Percentiles rank a stretch among this genome's conserved stretches.
phyloP scores from a whole-genome alignment of 495 filamentous ascomycete species.

The Patellaria atrata region DNA sequence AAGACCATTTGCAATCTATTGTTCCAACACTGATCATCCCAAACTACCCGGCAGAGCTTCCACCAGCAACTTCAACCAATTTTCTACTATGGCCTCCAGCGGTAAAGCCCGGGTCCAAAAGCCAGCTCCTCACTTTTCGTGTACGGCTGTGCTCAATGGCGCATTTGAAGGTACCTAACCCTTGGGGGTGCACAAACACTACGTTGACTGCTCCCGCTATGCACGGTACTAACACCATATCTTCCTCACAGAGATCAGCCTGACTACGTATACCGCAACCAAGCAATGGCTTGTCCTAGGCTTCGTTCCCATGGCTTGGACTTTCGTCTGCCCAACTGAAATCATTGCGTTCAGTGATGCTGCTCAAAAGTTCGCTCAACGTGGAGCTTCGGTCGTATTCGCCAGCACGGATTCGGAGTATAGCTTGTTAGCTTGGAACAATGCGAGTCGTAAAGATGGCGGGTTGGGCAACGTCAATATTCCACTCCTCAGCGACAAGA shows the following conservation, averaged over 20 bases:
- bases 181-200: neutral
- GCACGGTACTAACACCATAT: conserved; percentile 2
- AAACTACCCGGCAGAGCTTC: too few relatives aligned
- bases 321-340: conserved; percentile 40
- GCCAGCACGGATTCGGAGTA: conserved; percentile 33
- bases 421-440: conserved; percentile 41
- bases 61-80: too few relatives aligned
- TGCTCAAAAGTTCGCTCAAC: conserved; percentile 29
- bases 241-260: conserved; percentile 26
- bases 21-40: too few relatives aligned
- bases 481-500: conserved; percentile 42
- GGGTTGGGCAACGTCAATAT: conserved; percentile 39
- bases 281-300: conserved; percentile 36
- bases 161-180: conserved; percentile 24
- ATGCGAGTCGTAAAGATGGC: conserved; percentile 36
- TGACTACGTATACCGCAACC: conserved; percentile 29
- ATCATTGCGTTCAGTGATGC: conserved; percentile 37
- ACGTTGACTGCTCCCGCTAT: neutral
- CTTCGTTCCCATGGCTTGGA: conserved; percentile 41
- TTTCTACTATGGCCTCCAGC: conserved; percentile 15
- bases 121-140: conserved; percentile 33
- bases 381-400: conserved; percentile 37
- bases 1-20: too few relatives aligned
- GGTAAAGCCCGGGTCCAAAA: conserved; percentile 35
- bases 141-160: conserved; percentile 23